These are phyloP conservation scores for Penicillium dipodomyicola DNA, from an alignment of 495 filamentous ascomycete genomes.

Conservation along the genomic window DNA sequence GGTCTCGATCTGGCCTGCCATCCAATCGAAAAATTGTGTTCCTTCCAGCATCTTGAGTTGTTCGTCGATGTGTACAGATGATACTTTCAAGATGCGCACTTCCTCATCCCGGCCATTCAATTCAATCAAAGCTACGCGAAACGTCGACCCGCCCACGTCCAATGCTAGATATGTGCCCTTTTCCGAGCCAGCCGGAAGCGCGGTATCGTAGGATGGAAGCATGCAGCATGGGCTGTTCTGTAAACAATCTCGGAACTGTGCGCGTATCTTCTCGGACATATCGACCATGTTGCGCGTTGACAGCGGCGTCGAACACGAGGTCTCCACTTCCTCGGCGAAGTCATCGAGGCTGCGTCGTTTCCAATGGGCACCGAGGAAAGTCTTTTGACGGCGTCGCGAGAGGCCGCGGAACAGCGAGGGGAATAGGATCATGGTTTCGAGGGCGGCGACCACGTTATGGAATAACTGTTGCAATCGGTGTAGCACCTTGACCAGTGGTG, in stretches of 20 bases:
- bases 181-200: slow-evolving; percentile 59
- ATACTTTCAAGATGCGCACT: slow-evolving; percentile 51
- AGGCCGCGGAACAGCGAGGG: slow-evolving; percentile 48
- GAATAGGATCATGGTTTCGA: slow-evolving; percentile 53
- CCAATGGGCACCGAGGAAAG: slow-evolving; percentile 40
- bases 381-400: slow-evolving; percentile 35
- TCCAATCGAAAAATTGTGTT: slow-evolving; percentile 65
- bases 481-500: slow-evolving; percentile 45
- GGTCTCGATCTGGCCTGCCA: slow-evolving; percentile 60
- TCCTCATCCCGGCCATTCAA: slow-evolving; percentile 49
- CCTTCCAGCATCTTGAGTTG: slow-evolving; percentile 52
- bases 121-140: slow-evolving; percentile 61
- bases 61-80: slow-evolving; percentile 54
- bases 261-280: slow-evolving; percentile 59
- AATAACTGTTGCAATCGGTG: slow-evolving; percentile 54
- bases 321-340: slow-evolving; percentile 50
- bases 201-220: slow-evolving; percentile 65
- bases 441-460: slow-evolving; percentile 49
- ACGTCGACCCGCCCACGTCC: slow-evolving; percentile 67
- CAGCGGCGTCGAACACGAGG: slow-evolving; percentile 47
- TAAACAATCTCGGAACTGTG: slow-evolving; percentile 55
- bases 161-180: slow-evolving; percentile 59
- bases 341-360: slow-evolving; percentile 49
- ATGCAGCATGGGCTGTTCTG: slow-evolving; percentile 57
- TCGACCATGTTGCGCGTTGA: slow-evolving; percentile 43